Conservation (phyloP, 2,329 filamentous ascomycete species). For the Aspergillus sp. region DNA sequence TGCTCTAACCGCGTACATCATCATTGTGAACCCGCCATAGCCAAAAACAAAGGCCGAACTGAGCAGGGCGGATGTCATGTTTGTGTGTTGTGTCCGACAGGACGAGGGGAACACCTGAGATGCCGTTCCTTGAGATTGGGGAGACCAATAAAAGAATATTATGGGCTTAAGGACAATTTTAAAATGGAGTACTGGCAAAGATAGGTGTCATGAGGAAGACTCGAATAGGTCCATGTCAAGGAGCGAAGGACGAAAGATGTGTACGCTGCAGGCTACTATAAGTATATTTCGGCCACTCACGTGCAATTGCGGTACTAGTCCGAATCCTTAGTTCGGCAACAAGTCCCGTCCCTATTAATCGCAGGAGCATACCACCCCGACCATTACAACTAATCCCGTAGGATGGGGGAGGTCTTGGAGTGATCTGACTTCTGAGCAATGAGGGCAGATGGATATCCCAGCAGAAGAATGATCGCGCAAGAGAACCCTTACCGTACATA, state of each 20-base stretch:
- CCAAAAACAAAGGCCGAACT: conserved; percentile 7
- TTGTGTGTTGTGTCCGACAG: neutral
- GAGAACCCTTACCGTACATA: neutral
- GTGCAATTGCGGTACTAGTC: neutral
- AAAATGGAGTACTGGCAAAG: neutral
- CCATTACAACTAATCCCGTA: neutral
- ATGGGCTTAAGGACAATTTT: neutral
- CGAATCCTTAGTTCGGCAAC: neutral
- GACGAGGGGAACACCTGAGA: neutral
- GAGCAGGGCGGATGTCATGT: conserved; percentile 26
- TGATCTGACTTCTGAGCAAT: neutral
- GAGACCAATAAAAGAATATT: neutral
- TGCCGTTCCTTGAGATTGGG: neutral
- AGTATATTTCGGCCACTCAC: conserved; percentile 1
- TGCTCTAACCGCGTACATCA: conserved; percentile 31
- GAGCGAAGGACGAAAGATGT: neutral
- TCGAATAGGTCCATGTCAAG: neutral
- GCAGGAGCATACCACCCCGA: neutral
- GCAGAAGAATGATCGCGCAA: neutral
- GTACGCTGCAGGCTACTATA: neutral
- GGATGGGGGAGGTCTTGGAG: neutral
- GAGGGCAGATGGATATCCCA: neutral
- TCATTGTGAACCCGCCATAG: conserved; percentile 39
- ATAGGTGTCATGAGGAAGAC: neutral
- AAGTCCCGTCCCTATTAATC: neutral